Evolutionary conservation across 208 protist genomes (phyloP).

Genomic region (Tritrichomonas musculus): DNA sequence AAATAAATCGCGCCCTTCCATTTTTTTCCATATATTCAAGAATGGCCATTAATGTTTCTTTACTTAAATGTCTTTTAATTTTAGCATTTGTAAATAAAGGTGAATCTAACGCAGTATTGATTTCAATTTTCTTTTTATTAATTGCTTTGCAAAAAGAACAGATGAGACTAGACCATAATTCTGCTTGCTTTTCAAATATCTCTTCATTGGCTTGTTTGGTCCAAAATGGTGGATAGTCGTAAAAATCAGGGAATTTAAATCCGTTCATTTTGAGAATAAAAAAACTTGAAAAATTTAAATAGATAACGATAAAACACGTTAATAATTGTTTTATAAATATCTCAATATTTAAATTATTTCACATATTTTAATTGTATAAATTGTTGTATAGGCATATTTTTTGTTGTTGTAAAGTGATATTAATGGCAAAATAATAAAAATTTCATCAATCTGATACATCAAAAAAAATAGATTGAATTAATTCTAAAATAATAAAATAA

Average conservation of each 20-base stretch:
- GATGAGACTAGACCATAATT: neutral
- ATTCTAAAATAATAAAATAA: too few relatives aligned
- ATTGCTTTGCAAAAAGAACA: neutral
- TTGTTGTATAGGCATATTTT: too few relatives aligned
- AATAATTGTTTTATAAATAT: too few relatives aligned
- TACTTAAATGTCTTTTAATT: neutral
- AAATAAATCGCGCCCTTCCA: neutral
- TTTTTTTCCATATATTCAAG: neutral
- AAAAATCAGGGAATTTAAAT: neutral
- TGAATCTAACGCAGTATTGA: neutral
- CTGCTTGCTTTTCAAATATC: neutral
- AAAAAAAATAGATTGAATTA: too few relatives aligned
- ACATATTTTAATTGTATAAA: too few relatives aligned
- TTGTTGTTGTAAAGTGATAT: too few relatives aligned
- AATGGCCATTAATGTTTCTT: neutral
- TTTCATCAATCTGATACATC: too few relatives aligned
- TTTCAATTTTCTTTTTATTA: neutral
- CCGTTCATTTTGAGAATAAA: too few relatives aligned
- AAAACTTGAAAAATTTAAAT: too few relatives aligned
- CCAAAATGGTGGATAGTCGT: constrained; percentile 22
- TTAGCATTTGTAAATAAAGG: neutral
- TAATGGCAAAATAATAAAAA: too few relatives aligned
- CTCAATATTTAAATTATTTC: too few relatives aligned
- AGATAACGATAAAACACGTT: too few relatives aligned
- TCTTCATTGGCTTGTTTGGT: neutral